phyloP scores from a whole-genome alignment of 768 basidiomycete species.

The Dacryopinax primogenitus region DNA sequence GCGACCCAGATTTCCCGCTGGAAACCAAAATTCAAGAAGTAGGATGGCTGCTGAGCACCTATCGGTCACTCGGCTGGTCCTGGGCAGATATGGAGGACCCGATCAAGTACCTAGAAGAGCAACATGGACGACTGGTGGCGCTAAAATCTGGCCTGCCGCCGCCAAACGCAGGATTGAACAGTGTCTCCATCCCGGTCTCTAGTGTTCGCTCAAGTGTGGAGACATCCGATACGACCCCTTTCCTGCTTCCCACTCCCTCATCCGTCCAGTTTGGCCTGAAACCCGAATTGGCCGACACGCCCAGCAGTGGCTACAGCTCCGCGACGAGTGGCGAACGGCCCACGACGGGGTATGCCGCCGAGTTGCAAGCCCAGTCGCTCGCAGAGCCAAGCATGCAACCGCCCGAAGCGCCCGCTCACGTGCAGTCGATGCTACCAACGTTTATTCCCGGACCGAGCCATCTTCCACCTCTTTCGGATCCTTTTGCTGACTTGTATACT shows the following conservation, averaged over 20 bases:
- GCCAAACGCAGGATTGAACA: not conserved
- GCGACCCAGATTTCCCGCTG: not conserved
- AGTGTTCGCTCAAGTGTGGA: not conserved
- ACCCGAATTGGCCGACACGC: not conserved
- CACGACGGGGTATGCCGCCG: not conserved
- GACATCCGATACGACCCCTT: not conserved
- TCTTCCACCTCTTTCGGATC: not conserved
- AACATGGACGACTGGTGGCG: not conserved
- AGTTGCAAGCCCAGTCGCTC: not conserved
- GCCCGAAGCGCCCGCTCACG: not conserved
- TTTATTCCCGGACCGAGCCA: too few relatives aligned
- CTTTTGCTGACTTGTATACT: not conserved
- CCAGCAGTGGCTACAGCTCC: not conserved
- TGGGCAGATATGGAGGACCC: not conserved
- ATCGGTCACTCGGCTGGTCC: not conserved
- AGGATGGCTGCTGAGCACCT: not conserved
- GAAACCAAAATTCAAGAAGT: conserved; percentile 1
- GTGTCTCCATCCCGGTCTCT: not conserved
- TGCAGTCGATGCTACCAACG: not conserved
- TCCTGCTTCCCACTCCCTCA: not conserved
- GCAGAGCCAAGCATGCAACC: not conserved
- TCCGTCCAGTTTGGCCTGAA: not conserved
- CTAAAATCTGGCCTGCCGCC: not conserved
- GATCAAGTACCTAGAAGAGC: conserved; percentile 4
- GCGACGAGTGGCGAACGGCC: not conserved